Evolutionary conservation across 2,329 filamentous ascomycete species (phyloP).

Genomic region (Cytospora mali): DNA sequence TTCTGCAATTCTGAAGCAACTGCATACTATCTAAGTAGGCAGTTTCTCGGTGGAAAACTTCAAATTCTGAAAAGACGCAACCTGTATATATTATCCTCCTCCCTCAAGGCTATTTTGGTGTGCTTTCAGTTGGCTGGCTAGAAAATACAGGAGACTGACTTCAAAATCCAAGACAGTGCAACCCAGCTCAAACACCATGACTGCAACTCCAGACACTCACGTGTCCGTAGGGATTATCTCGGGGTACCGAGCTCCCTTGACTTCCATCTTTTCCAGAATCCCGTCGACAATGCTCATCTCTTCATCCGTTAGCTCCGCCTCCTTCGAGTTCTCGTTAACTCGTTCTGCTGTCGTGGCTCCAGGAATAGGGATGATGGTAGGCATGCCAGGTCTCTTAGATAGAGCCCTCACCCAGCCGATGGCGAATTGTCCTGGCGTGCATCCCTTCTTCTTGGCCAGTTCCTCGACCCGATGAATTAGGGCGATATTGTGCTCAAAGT

Average conservation of each 20-base stretch:
- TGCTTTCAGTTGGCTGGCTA: not conserved
- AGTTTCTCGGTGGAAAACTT: slow-evolving; percentile 25
- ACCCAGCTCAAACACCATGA: not conserved
- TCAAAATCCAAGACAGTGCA: not conserved
- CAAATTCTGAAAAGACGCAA: slow-evolving; percentile 25
- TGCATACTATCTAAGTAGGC: slow-evolving; percentile 7
- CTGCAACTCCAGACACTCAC: slow-evolving; percentile 30
- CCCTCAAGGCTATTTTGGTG: not conserved
- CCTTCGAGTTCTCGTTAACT: slow-evolving; percentile 62
- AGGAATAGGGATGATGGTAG: slow-evolving; percentile 66
- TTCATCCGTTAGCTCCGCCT: slow-evolving; percentile 50
- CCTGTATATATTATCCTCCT: not conserved
- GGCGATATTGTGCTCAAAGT: slow-evolving; percentile 65
- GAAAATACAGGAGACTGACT: not conserved
- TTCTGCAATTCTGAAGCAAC: slow-evolving; percentile 32
- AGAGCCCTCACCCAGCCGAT: slow-evolving; percentile 63
- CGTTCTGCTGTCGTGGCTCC: slow-evolving; percentile 60
- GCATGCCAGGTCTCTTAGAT: slow-evolving; percentile 54
- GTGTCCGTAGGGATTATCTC: slow-evolving; percentile 41
- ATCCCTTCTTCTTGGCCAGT: slow-evolving; percentile 62
- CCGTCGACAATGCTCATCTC: slow-evolving; percentile 55
- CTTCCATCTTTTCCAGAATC: slow-evolving; percentile 51
- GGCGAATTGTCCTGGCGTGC: slow-evolving; percentile 65
- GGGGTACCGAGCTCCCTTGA: slow-evolving; percentile 54
- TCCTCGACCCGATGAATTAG: slow-evolving; percentile 60